A percentile compares a stretch with the other conserved stretches of the same genome.
phyloP scores from a whole-genome alignment of 2,329 filamentous ascomycete species.

The Claviceps sp. region DNA sequence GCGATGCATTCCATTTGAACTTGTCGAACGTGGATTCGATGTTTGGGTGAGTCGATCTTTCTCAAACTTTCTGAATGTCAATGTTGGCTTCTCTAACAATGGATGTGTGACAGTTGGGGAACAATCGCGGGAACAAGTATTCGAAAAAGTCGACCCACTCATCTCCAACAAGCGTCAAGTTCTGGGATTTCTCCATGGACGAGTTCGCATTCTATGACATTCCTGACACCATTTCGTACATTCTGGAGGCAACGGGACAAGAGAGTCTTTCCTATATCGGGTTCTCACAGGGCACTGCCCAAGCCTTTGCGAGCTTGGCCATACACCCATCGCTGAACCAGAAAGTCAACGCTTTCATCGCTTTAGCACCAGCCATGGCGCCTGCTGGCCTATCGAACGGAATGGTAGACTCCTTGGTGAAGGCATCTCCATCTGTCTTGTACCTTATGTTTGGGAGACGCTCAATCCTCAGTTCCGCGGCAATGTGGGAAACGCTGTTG shows the following conservation, averaged over 20 bases:
- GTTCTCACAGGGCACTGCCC: slow-evolving; percentile 92
- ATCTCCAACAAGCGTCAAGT: slow-evolving; percentile 61
- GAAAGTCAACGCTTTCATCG: slow-evolving; percentile 92
- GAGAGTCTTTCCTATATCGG: slow-evolving; percentile 87
- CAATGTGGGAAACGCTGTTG: slow-evolving; percentile 93
- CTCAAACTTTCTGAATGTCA: neutral
- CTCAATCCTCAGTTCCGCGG: slow-evolving; percentile 81
- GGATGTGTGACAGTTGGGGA: slow-evolving; percentile 52
- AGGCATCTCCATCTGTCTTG: slow-evolving; percentile 81
- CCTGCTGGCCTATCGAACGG: slow-evolving; percentile 81
- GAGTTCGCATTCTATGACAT: slow-evolving; percentile 98
- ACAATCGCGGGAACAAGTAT: slow-evolving; percentile 98
- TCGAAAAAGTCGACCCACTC: slow-evolving; percentile 80
- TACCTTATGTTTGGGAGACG: slow-evolving; percentile 87
- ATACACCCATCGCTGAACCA: slow-evolving; percentile 87
- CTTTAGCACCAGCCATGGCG: slow-evolving; percentile 90
- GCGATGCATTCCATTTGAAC: slow-evolving; percentile 72
- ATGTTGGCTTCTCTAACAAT: neutral
- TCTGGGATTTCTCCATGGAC: slow-evolving; percentile 98
- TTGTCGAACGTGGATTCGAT: slow-evolving; percentile 87
- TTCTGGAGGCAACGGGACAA: slow-evolving; percentile 71
- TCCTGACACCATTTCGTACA: slow-evolving; percentile 84
- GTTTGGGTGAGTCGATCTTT: slow-evolving; percentile 56
- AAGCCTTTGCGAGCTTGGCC: slow-evolving; percentile 86
- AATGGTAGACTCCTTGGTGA: slow-evolving; percentile 84